A percentile compares a stretch with the other conserved stretches of the same genome.
Conservation (phyloP, 495 filamentous ascomycete genomes). For the Paragyromitra xinjiangensis region DNA sequence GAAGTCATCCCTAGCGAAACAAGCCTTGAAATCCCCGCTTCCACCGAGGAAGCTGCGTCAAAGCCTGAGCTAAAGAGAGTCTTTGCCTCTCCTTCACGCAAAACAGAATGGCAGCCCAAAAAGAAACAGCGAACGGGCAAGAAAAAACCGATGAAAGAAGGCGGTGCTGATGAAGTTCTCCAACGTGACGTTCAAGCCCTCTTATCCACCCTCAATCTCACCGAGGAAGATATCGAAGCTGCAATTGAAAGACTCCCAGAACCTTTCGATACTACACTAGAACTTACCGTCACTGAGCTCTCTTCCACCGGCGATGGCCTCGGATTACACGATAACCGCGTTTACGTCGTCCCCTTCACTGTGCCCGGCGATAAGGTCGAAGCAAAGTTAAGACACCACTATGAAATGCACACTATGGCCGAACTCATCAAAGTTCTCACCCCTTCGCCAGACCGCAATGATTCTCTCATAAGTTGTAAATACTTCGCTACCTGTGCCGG, state of each 20-base stretch:
- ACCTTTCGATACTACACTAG: slow-evolving; percentile 72
- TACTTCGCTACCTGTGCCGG: slow-evolving; percentile 91
- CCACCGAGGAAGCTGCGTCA: neutral
- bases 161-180: slow-evolving; percentile 77
- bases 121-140: slow-evolving; percentile 56
- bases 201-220: slow-evolving; percentile 64
- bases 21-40: slow-evolving; percentile 10
- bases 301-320: slow-evolving; percentile 93
- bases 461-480: slow-evolving; percentile 75
- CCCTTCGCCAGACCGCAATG: slow-evolving; percentile 78
- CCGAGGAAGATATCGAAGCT: slow-evolving; percentile 47
- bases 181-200: slow-evolving; percentile 73
- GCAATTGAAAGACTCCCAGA: slow-evolving; percentile 67
- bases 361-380: slow-evolving; percentile 82
- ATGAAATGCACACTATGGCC: slow-evolving; percentile 71
- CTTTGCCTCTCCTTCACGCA: neutral
- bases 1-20: slow-evolving; percentile 20
- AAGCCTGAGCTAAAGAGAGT: slow-evolving; percentile 34
- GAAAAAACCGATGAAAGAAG: slow-evolving; percentile 64
- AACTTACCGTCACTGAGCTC: slow-evolving; percentile 76
- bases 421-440: slow-evolving; percentile 81
- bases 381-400: slow-evolving; percentile 79
- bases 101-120: neutral
- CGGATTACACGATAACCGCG: slow-evolving; percentile 72
- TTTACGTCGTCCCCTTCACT: slow-evolving; percentile 89